Conservation (phyloP, 345 rosid species). For the Citrus reticulata region DNA sequence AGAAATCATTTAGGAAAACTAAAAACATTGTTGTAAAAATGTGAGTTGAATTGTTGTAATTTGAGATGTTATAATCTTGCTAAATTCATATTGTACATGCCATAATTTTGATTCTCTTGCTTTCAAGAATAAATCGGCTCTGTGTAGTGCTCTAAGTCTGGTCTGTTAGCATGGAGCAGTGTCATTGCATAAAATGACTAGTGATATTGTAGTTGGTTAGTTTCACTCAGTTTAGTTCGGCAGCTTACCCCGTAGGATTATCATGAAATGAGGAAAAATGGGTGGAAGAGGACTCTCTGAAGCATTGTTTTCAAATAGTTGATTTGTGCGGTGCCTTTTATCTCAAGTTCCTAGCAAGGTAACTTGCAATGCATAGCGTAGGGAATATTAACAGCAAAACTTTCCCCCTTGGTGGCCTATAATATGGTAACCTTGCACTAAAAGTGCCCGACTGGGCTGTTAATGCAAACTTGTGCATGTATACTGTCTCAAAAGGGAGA, state of each 20-base stretch:
- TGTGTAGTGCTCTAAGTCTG: not conserved
- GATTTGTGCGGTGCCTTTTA: no score
- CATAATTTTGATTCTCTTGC: conserved; percentile 4
- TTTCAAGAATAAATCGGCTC: not conserved
- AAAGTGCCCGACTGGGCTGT: no score
- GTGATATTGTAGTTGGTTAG: no score
- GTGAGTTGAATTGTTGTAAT: conserved; percentile 23
- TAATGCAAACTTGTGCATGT: no score
- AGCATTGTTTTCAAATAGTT: not conserved
- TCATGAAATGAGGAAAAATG: not conserved
- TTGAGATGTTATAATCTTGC: conserved; percentile 13
- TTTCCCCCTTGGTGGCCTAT: no score
- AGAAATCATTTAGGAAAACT: conserved; percentile 24
- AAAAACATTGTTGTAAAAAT: conserved; percentile 10
- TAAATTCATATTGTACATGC: conserved; percentile 6
- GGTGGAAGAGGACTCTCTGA: not conserved
- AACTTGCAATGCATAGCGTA: not conserved
- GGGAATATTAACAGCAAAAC: not conserved
- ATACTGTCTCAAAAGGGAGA: no score
- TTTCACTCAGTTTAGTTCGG: not conserved
- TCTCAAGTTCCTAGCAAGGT: not conserved
- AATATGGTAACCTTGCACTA: no score
- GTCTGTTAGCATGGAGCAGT: not conserved
- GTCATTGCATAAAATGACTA: no score
- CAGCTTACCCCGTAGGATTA: no score